Evolutionary conservation across 2,329 filamentous ascomycete genomes (phyloP).

Genomic region (Coniochaeta pulveracea): DNA sequence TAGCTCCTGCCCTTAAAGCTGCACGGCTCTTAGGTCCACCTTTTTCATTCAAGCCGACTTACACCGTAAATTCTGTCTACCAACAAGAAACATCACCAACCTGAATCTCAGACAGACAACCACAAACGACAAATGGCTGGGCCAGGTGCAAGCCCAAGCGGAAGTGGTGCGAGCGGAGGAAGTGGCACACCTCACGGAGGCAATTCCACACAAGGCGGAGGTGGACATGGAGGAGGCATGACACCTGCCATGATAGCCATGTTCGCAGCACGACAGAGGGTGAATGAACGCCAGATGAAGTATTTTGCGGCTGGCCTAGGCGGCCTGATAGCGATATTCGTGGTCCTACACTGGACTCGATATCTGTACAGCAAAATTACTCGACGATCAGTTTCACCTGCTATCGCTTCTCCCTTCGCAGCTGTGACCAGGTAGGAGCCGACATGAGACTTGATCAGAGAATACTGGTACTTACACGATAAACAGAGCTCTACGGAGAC

Average conservation of each 20-base stretch:
- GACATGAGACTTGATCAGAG: neutral
- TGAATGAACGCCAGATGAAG: conserved; percentile 11
- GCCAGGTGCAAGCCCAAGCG: conserved; percentile 2
- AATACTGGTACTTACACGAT: neutral
- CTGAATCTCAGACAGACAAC: too few relatives aligned
- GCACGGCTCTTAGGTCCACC: too few relatives aligned
- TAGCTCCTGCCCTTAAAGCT: too few relatives aligned
- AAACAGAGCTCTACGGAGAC: conserved; percentile 14
- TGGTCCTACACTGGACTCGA: conserved; percentile 18
- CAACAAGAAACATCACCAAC: too few relatives aligned
- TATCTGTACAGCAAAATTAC: conserved; percentile 11
- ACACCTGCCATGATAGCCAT: conserved; percentile 7
- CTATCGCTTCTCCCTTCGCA: conserved; percentile 13
- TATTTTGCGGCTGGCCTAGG: conserved; percentile 15
- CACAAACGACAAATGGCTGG: too few relatives aligned
- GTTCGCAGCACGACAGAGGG: conserved; percentile 11
- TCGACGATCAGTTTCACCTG: conserved; percentile 9
- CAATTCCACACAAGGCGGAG: conserved; percentile 4
- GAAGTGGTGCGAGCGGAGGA: neutral
- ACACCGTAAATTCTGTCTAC: too few relatives aligned
- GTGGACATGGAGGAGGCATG: conserved; percentile 8
- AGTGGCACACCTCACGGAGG: conserved; percentile 13
- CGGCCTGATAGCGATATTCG: conserved; percentile 18
- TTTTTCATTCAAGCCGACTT: too few relatives aligned
- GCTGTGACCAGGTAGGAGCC: conserved; percentile 13